Conservation (phyloP, 2,329 filamentous ascomycete species). For the Tolypocladium tundrense region DNA sequence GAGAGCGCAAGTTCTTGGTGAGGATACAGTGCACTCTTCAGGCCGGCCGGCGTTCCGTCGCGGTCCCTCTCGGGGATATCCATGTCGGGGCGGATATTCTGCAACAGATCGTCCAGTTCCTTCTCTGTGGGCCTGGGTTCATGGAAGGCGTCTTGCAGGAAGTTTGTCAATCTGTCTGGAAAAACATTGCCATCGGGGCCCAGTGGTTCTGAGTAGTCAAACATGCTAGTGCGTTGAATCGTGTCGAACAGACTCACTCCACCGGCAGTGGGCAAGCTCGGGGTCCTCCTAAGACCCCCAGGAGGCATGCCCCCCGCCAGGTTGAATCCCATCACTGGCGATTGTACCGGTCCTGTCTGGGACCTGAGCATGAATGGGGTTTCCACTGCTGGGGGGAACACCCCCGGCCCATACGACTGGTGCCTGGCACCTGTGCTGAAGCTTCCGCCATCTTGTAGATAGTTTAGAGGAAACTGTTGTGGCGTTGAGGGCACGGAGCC, state of each 20-base stretch:
- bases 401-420: neutral
- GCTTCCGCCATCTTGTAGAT: neutral
- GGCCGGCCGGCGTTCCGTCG: constrained; percentile 57
- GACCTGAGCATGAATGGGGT: neutral
- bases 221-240: constrained; percentile 26
- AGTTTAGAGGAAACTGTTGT: neutral
- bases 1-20: constrained; percentile 76
- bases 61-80: constrained; percentile 51
- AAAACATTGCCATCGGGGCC: constrained; percentile 27
- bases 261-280: neutral
- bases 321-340: neutral
- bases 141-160: constrained; percentile 23
- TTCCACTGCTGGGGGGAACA: neutral
- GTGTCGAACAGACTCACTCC: constrained; percentile 18
- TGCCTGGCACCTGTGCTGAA: neutral
- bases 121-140: constrained; percentile 36
- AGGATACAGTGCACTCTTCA: constrained; percentile 61
- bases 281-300: neutral
- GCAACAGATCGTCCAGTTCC: constrained; percentile 59
- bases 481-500: neutral
- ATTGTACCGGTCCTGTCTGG: neutral
- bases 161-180: constrained; percentile 18
- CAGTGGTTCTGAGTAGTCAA: constrained; percentile 23
- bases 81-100: constrained; percentile 64
- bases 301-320: neutral